Base-by-base conservation (phyloP, 139 green algal species). In the Marvania coccoides region DNA sequence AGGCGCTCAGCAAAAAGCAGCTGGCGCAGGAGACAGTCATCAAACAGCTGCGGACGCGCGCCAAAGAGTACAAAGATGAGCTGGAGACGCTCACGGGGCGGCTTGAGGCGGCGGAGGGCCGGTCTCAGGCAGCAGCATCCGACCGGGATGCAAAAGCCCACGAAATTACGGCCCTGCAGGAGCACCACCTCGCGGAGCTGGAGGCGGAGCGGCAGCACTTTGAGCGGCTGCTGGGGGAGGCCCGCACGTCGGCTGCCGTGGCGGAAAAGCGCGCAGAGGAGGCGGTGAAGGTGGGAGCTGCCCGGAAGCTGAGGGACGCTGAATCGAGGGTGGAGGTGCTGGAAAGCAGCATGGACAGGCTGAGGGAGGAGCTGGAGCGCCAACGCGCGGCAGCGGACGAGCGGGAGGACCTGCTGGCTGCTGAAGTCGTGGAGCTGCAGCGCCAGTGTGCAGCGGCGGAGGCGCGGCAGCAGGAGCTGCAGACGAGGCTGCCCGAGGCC, bases 381-480 rank as follows among this genome's bases (percentile, higher is more conserved):
- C 75, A 78, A 37, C 47, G 68, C 42, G 69, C 47, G 3, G 30
- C 48, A 9, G 59, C 59, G 3, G 60, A 78, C n/a, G 58, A 78
- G 60, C 37, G 73, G 38, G 77, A 85, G 45, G 76, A 86, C 38
- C 15, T 73, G 34, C 58, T 82, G 36, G 34, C 69, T 37, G 71
- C 78, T 40, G 88, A 94, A 60, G 34, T 91, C 30, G 23, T 65
- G 1, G 84, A 82, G 47, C 58, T 95, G 69, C 80, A 89, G 78
- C 63, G 74, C 39, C 76, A 83, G 14, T 86, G 79, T 45, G 81
- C 89, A 36, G 85, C 65, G 15, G 88, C 93, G 7, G 93, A 98
- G 78, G 47, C 79, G 57, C 80, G 89, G 15, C 89, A 97, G 70
- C 80, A 95, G 73, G 93, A 98, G 71, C 74, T 95, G 51, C 66